Evolutionary conservation across 495 filamentous ascomycete species (phyloP).

Genomic region (Neurospora pannonica): DNA sequence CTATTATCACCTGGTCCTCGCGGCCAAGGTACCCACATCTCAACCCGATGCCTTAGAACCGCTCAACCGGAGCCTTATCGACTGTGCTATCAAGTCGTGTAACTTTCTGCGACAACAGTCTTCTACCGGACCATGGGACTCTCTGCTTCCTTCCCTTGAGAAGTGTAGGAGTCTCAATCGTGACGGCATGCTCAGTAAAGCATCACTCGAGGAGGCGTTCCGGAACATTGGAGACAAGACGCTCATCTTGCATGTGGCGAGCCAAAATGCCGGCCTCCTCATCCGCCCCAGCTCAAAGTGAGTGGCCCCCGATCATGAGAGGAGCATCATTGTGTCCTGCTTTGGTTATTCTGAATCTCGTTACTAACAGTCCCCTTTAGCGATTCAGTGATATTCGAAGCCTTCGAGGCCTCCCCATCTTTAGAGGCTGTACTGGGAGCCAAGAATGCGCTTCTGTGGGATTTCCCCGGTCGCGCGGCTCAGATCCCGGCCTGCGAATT

Average conservation of each 20-base stretch:
- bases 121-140: not conserved
- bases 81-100: not conserved
- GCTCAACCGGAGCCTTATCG: not conserved
- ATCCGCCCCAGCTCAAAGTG: slow-evolving; percentile 32
- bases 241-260: slow-evolving; percentile 3
- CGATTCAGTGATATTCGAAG: slow-evolving; percentile 1
- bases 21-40: not conserved
- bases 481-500: not conserved
- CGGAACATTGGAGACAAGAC: not conserved
- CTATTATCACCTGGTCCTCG: not conserved
- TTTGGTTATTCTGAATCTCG: not conserved
- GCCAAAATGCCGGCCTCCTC: slow-evolving; percentile 49
- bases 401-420: slow-evolving; percentile 4
- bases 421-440: slow-evolving; percentile 1
- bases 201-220: not conserved
- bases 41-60: not conserved
- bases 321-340: not conserved
- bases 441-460: not conserved
- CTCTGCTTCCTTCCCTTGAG: not conserved
- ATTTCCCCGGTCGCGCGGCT: slow-evolving; percentile 1
- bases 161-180: not conserved
- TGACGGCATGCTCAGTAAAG: not conserved
- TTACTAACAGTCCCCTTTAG: not conserved
- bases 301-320: slow-evolving; percentile 14
- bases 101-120: not conserved